Base-by-base conservation (phyloP, 2,329 filamentous ascomycete genomes). In the Calonectria leucothoes region DNA sequence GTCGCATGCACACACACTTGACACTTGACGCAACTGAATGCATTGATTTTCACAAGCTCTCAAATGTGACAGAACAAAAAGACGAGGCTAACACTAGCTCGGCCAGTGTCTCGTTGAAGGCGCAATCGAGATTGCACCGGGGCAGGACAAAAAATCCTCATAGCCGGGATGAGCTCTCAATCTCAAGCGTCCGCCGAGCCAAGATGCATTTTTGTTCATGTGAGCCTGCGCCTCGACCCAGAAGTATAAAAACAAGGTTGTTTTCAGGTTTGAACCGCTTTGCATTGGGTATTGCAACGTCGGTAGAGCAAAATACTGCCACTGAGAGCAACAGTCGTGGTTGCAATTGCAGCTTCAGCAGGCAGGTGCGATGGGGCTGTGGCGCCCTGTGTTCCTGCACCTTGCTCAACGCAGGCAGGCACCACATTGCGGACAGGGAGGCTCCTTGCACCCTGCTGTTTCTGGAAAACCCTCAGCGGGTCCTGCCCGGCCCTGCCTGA, bases 391-490 rank as follows among this genome's bases (percentile, higher is more conserved):
- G 73, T 74, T 74, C 73, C 73, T 74, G 73, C 70, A 70, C 70
- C 59, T 64, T 31, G 59, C 39, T 48, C 55, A n/a, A 42, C 59
- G 25, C 64, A 55, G 45, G 45, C 48, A 66, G 45, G 48, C 39
- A 57, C 73, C 68, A 65, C 73, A 66, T 64, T 25, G 6, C 25
- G 3, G 11, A 11, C 37, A 31, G 29, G 59, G 39, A 31, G 37
- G 33, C 65, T 69, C 69, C 72, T 64, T 70, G 66, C 66, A 69
- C 48, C 48, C 51, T 37, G 57, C 66, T 75, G 72, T 70, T 76
- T 75, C 74, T 75, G 72, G 74, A 75, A 76, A 74, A 71, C 45
- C 63, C 57, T 63, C 71, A 68, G 48, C 73, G 57, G 71, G 57
- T 39, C 69, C 55, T 63, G 70, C 29, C 48, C 45, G 33, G 35